Percentiles rank a stretch among this genome's conserved stretches.
Evolutionary conservation across 2,329 filamentous ascomycete species (phyloP).

Genomic region (Botrytis galanthina): DNA sequence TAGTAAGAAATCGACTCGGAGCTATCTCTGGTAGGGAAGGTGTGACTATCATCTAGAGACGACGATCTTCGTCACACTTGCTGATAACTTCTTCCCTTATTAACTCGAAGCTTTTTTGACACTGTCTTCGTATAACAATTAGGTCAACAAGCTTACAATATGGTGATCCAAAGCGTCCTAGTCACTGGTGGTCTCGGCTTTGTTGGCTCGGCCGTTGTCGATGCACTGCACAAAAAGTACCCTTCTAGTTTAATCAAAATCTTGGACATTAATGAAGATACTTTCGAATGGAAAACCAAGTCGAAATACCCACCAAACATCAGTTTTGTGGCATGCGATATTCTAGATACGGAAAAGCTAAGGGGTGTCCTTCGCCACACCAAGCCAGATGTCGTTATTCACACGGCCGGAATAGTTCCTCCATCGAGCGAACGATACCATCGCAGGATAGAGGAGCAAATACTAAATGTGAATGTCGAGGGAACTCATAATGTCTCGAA

Average conservation of each 20-base stretch:
- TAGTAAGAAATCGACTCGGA: background rate
- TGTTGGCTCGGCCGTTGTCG: constrained; percentile 8
- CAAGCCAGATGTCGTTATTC: constrained; percentile 8
- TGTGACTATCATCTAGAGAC: background rate
- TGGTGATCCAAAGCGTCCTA: constrained; percentile 2
- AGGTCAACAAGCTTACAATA: background rate
- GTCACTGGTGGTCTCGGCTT: constrained; percentile 13
- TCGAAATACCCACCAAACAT: background rate
- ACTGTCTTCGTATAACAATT: background rate
- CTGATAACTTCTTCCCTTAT: background rate
- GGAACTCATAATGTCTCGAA: constrained; percentile 7
- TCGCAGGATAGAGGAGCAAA: background rate
- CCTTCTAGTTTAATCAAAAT: background rate
- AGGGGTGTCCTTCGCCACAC: background rate
- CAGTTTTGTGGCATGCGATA: background rate
- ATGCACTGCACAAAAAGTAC: background rate
- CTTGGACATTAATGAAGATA: background rate
- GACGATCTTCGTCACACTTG: background rate
- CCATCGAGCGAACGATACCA: constrained; percentile 14
- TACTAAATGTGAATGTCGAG: constrained; percentile 3
- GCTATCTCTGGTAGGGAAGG: background rate
- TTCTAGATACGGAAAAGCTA: background rate
- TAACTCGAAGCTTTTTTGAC: background rate
- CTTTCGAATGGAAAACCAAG: background rate
- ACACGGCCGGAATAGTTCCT: constrained; percentile 15